phyloP scores from a whole-genome alignment of 495 filamentous ascomycete species.

The Podospora anserina region DNA sequence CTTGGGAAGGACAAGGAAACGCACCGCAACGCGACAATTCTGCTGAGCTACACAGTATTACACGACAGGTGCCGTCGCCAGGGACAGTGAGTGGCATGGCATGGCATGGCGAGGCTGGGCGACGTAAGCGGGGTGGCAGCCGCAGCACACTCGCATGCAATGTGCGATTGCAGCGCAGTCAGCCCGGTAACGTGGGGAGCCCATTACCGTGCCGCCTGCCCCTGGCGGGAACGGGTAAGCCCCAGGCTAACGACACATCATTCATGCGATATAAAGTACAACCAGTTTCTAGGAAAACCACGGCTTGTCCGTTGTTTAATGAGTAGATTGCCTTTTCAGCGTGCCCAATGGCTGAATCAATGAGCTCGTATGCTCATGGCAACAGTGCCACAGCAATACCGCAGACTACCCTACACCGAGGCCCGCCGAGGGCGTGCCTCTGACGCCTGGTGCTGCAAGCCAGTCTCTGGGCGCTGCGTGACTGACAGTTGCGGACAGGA shows the following conservation, averaged over 20 bases:
- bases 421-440: neutral
- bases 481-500: neutral
- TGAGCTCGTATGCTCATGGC: neutral
- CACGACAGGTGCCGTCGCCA: slow-evolving; percentile 1
- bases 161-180: neutral
- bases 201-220: slow-evolving; percentile 10
- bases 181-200: slow-evolving; percentile 11
- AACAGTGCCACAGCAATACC: neutral
- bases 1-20: slow-evolving; percentile 5
- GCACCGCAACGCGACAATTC: neutral
- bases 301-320: neutral
- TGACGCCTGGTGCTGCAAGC: neutral
- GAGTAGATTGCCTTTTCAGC: neutral
- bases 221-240: slow-evolving; percentile 11
- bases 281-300: neutral
- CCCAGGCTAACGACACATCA: slow-evolving; percentile 11
- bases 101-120: neutral
- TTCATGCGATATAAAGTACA: slow-evolving; percentile 1
- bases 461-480: neutral
- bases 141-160: slow-evolving; percentile 5
- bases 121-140: slow-evolving; percentile 3
- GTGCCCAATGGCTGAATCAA: neutral
- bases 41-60: neutral
- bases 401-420: neutral
- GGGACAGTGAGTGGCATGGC: neutral